Percentiles rank a stretch among this genome's conserved stretches.
phyloP scores from a whole-genome alignment of 1,284 basidiomycete species.

The Apiotrichum gracile region DNA sequence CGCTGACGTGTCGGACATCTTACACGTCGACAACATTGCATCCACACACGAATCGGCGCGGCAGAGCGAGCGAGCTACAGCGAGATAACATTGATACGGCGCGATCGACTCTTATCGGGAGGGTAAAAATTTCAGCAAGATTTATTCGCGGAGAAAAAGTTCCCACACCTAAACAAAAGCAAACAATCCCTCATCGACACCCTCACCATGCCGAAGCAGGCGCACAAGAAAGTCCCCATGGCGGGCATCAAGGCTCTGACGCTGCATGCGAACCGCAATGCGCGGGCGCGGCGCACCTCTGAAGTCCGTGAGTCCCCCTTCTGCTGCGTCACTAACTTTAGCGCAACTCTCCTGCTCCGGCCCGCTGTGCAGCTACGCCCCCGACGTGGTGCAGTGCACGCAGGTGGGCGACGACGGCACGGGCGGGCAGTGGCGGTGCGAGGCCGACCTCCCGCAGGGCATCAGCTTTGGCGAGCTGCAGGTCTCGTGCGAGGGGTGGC shows the following conservation, averaged over 20 bases:
- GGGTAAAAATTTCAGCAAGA: too few relatives aligned
- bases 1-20: too few relatives aligned
- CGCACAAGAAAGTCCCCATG: constrained; percentile 54
- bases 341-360: constrained; percentile 74
- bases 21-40: too few relatives aligned
- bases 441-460: constrained; percentile 76
- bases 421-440: constrained; percentile 80
- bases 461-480: constrained; percentile 73
- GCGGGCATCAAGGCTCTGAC: constrained; percentile 67
- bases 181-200: too few relatives aligned
- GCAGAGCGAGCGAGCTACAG: too few relatives aligned
- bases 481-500: constrained; percentile 86
- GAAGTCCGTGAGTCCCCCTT: constrained; percentile 53
- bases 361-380: constrained; percentile 69
- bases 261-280: constrained; percentile 66
- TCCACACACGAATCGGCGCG: too few relatives aligned
- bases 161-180: too few relatives aligned
- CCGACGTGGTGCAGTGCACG: constrained; percentile 77
- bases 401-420: constrained; percentile 68
- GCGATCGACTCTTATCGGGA: too few relatives aligned
- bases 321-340: constrained; percentile 8
- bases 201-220: too few relatives aligned
- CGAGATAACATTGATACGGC: too few relatives aligned
- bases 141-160: too few relatives aligned
- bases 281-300: constrained; percentile 59